Evolutionary conservation across 2,329 filamentous ascomycete genomes (phyloP).

Genomic region (Bipolaris sorokiniana): DNA sequence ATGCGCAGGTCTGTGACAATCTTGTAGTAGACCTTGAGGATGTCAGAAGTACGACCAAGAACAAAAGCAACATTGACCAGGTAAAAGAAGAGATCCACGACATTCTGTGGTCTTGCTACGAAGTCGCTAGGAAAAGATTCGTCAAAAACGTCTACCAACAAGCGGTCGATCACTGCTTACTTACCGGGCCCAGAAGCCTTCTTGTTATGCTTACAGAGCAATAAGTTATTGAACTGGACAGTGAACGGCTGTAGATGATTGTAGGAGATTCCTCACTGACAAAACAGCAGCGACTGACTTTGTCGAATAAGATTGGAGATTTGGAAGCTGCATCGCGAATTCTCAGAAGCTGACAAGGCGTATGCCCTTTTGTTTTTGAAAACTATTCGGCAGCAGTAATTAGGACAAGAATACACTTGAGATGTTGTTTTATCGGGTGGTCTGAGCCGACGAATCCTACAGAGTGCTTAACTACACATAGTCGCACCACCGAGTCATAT

Average conservation of each 20-base stretch:
- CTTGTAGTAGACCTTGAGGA: background rate
- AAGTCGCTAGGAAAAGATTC: slow-evolving; percentile 65
- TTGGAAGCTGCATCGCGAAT: slow-evolving; percentile 1
- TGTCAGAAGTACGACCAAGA: slow-evolving; percentile 19
- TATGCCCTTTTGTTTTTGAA: background rate
- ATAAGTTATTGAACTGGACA: slow-evolving; percentile 11
- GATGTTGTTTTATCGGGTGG: background rate
- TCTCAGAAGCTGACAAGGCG: background rate
- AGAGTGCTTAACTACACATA: background rate
- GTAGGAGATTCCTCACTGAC: slow-evolving; percentile 16
- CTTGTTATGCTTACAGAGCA: slow-evolving; percentile 16
- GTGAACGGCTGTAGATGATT: slow-evolving; percentile 20
- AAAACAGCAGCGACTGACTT: slow-evolving; percentile 3
- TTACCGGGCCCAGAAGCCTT: slow-evolving; percentile 53
- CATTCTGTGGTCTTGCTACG: slow-evolving; percentile 66
- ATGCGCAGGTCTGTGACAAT: background rate
- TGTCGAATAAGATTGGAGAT: slow-evolving; percentile 1
- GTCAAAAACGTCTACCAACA: slow-evolving; percentile 68
- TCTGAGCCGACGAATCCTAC: background rate
- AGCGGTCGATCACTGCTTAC: slow-evolving; percentile 60
- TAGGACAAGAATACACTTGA: background rate
- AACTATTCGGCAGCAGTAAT: background rate
- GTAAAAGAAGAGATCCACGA: slow-evolving; percentile 61
- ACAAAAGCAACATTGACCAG: slow-evolving; percentile 51
- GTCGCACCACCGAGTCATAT: too few species aligned